Evolutionary conservation across 345 rosid species (phyloP).

Genomic region (Populus tremula): DNA sequence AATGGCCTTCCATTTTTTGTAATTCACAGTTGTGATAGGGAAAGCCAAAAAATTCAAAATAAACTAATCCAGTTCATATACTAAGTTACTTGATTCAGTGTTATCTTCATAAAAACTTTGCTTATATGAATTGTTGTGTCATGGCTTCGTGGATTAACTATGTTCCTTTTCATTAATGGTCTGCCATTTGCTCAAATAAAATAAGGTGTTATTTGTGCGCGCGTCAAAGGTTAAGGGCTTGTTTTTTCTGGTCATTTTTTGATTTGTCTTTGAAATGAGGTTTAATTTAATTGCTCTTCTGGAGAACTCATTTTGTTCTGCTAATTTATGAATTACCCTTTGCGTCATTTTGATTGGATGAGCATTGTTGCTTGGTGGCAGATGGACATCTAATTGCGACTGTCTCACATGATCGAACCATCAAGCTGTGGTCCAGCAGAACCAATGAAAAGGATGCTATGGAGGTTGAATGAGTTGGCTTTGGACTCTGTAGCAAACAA

Average conservation of each 20-base stretch:
- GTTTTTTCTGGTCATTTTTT: not conserved
- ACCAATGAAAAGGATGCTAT: conserved; percentile 37
- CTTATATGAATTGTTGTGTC: not conserved
- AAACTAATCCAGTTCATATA: not conserved
- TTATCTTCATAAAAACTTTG: not conserved
- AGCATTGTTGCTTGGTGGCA: conserved; percentile 22
- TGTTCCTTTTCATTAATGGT: not conserved
- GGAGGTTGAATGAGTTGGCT: conserved; percentile 45
- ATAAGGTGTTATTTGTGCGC: not conserved
- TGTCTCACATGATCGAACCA: conserved; percentile 70
- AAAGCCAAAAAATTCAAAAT: not conserved
- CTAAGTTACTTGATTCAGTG: not conserved
- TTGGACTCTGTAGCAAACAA: no score
- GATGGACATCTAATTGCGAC: conserved; percentile 61
- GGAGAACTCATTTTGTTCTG: not conserved
- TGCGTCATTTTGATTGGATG: not conserved
- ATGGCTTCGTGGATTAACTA: not conserved
- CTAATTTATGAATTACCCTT: not conserved
- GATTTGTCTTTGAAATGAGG: not conserved
- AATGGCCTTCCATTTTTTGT: not conserved
- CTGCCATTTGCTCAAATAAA: not conserved
- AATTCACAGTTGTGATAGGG: not conserved
- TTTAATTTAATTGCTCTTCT: not conserved
- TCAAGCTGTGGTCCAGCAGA: conserved; percentile 66
- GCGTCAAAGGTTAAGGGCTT: not conserved